Evolutionary conservation across 495 filamentous ascomycete species (phyloP), one percentile per base, ranked within the genome.

Genomic region (Symbiotaphrina buchneri): DNA sequence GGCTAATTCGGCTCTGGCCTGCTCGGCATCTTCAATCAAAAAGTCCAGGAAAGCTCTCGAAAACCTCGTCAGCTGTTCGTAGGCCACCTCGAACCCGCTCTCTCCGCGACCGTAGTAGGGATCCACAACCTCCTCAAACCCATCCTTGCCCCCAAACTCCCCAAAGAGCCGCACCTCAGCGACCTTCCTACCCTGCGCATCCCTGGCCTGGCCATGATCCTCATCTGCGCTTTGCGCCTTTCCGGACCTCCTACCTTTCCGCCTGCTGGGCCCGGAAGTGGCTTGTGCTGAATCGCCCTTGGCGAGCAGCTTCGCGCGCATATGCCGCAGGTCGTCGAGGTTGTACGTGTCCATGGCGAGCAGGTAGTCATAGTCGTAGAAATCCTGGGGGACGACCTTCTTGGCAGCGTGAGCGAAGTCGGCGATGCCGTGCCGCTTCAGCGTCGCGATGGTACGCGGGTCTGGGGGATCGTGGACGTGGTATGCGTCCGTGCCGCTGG

Each of bases 331-430:
- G 41, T 93, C 71, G 20, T 56, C 51, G 6, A 85, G 51, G 46
- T 94, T 95, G n/a, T 65, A 58, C 20, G 73, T 58, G 47, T 95
- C 87, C 87, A 97, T 97, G 24, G 80, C 84, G 31, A 97, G 61
- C 33, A 97, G 68, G 45, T 85, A 97, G 48, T 95, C 82, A 42
- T 92, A 95, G 4, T 63, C 61, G 15, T 63, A 47, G 41, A 95
- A 93, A 49, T 97, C 77, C 2, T 58, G 53, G 11, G 58, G 47
- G 26, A 54, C 56, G 43, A 93, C 65, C 49, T 76, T 76, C 21
- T 83, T 67, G 6, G 84, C 85, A 2, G 51, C 53, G 47, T 97
- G 87, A 3, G 55, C 49, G 47, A 90, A 92, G 39, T 73, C 59
- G 5, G 52, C 65, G 35, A 93, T 82, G 8, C 71, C 71, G 42